Evolutionary conservation across 345 rosid genomes (phyloP), one percentile per base, ranked within the genome.

Genomic region (Salix viminalis): DNA sequence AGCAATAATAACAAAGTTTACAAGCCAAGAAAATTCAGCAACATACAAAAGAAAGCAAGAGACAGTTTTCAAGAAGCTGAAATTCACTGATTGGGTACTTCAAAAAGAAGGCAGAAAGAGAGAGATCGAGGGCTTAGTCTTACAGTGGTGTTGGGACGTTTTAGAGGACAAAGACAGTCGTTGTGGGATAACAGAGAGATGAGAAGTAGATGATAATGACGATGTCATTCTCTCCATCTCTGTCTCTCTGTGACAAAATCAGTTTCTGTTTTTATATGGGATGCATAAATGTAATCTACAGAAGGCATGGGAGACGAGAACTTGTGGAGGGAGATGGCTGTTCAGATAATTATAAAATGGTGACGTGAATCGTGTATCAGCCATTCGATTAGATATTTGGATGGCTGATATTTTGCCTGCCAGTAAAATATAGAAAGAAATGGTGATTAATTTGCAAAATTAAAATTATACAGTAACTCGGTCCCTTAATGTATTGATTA

Each of bases 111-210:
- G 3, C 15, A 12, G n/a, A 79, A 19, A 75, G 52, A 62, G 75
- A 44, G 50, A 44, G 50, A 44, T 4, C 4, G n/a, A 79, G 32
- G 72, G 52, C 4, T 13, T 46, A 46, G 50, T 46, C 89, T 84
- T 21, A 89, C 93, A 41, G 76, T 70, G 80, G 30, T 12, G 13
- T 11, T 37, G 26, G 23, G 83, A 65, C n/a, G 67, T 8, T 58
- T 66, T 23, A 12, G 80, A 64, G 44, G 79, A 37, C 28, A 72
- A 65, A 67, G 87, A 73, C 36, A 80, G 76, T 2, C 79, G 83
- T 4, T 68, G 83, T 0, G 86, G 85, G 34, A 82, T 52, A 28
- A 82, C 76, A 2, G 85, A 83, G 76, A 81, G 79, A 64, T 74
- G 81, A 72, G 80, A 76, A 76, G 36, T n/a, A 69, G 84, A 80